A percentile compares a stretch with the other conserved stretches of the same genome.
Conservation (phyloP, 345 rosid species). For the Psidium friedrichsthalianum region DNA sequence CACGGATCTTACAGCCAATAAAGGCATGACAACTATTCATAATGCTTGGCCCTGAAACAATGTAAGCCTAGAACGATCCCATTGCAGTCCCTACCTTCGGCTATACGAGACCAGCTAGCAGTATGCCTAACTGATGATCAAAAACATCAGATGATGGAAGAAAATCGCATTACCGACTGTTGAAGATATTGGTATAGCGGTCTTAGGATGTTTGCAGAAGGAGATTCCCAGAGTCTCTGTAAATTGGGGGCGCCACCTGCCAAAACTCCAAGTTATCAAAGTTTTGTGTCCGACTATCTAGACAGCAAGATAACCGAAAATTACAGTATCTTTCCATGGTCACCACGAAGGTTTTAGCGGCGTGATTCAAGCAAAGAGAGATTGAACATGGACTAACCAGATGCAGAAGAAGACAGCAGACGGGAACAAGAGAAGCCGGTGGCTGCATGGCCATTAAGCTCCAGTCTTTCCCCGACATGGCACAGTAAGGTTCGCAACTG, state of each 20-base stretch:
- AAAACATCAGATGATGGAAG: not conserved
- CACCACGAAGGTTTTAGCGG: not conserved
- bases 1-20: not conserved
- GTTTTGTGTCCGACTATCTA: not conserved
- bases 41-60: not conserved
- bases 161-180: conserved; percentile 34
- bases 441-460: conserved; percentile 11
- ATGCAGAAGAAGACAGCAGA: conserved; percentile 4
- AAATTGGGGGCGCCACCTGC: conserved; percentile 27
- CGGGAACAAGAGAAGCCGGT: conserved; percentile 16
- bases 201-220: conserved; percentile 19
- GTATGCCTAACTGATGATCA: not conserved
- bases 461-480: conserved; percentile 34
- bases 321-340: not conserved
- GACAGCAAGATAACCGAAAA: not conserved
- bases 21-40: not conserved
- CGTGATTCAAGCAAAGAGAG: not conserved
- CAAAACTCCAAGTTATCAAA: not conserved
- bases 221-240: conserved; percentile 31
- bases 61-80: not conserved
- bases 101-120: not conserved
- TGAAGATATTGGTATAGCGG: conserved; percentile 62
- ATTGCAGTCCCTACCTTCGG: not conserved
- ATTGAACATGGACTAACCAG: not conserved
- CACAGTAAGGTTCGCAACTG: conserved; percentile 39